These are phyloP conservation scores for Alnus glutinosa DNA, from an alignment of 306 rosid species.

Conservation along the genomic window DNA sequence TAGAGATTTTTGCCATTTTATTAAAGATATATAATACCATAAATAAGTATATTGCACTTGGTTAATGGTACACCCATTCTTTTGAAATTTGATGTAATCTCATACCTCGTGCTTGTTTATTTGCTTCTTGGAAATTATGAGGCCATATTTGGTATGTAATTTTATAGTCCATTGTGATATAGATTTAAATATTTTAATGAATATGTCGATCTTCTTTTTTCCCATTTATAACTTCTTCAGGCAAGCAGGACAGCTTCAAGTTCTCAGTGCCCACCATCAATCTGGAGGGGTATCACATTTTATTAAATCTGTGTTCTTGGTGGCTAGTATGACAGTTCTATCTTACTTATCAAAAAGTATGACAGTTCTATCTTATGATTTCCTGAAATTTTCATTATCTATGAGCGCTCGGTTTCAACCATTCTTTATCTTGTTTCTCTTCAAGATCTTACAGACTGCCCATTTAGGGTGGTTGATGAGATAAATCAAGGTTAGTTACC, in stretches of 20 bases:
- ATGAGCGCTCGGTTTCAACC: slow-evolving; percentile 96
- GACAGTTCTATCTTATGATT: slow-evolving; percentile 5
- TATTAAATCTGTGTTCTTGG: slow-evolving; percentile 26
- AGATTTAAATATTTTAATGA: background rate
- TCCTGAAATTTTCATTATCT: slow-evolving; percentile 25
- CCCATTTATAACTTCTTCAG: slow-evolving; percentile 37
- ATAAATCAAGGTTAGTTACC: slow-evolving; percentile 82
- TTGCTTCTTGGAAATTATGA: background rate
- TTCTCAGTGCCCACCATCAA: slow-evolving; percentile 93
- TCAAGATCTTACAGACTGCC: slow-evolving; percentile 95
- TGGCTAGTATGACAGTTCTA: slow-evolving; percentile 3
- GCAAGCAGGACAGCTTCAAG: slow-evolving; percentile 75
- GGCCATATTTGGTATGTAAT: background rate
- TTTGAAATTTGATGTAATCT: background rate
- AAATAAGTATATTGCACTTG: no score
- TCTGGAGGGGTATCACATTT: slow-evolving; percentile 84
- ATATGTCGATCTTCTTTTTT: background rate
- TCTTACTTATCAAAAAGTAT: background rate
- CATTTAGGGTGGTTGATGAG: slow-evolving; percentile 97
- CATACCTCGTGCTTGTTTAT: background rate
- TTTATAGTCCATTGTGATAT: background rate
- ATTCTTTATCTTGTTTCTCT: slow-evolving; percentile 96
- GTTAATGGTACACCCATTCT: no score
- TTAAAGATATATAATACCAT: no score
- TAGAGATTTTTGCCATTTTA: no score